These are phyloP conservation scores for Murraya koenigii DNA, from an alignment of 345 rosid genomes.

Conservation along the genomic window DNA sequence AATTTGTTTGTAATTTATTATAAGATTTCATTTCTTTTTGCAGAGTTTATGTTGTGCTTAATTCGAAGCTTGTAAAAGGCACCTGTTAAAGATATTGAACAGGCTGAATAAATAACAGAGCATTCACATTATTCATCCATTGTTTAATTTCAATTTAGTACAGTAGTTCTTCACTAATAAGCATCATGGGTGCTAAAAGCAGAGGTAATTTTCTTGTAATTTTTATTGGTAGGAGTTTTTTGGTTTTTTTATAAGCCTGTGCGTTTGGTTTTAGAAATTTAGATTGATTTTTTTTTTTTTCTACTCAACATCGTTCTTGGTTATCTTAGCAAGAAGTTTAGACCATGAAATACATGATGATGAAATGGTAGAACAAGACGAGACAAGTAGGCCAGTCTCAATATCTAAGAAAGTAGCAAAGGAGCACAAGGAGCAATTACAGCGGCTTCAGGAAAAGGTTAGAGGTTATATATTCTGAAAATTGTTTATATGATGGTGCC, in stretches of 20 bases:
- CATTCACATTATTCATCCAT: neutral
- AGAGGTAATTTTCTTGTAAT: neutral
- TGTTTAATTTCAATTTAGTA: neutral
- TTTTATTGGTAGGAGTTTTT: neutral
- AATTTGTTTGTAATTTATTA: neutral
- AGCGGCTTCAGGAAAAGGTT: conserved; percentile 71
- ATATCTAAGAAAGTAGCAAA: conserved; percentile 49
- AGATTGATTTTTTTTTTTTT: neutral
- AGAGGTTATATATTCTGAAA: neutral
- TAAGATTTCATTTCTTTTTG: neutral
- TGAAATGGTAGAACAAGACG: conserved; percentile 24
- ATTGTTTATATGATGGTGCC: neutral
- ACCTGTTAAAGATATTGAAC: neutral
- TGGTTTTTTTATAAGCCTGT: neutral
- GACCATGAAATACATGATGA: conserved; percentile 28
- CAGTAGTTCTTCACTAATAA: neutral
- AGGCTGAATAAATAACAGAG: neutral
- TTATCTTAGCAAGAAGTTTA: neutral
- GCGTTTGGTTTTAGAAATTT: neutral
- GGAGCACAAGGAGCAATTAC: conserved; percentile 75
- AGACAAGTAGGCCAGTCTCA: neutral
- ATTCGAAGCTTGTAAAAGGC: neutral
- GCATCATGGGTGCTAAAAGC: conserved; percentile 6
- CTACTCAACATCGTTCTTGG: neutral
- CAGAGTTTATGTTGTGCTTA: neutral